These are phyloP conservation scores for Amphicarpaea edgeworthii DNA, from an alignment of 306 rosid genomes.

Conservation along the genomic window DNA sequence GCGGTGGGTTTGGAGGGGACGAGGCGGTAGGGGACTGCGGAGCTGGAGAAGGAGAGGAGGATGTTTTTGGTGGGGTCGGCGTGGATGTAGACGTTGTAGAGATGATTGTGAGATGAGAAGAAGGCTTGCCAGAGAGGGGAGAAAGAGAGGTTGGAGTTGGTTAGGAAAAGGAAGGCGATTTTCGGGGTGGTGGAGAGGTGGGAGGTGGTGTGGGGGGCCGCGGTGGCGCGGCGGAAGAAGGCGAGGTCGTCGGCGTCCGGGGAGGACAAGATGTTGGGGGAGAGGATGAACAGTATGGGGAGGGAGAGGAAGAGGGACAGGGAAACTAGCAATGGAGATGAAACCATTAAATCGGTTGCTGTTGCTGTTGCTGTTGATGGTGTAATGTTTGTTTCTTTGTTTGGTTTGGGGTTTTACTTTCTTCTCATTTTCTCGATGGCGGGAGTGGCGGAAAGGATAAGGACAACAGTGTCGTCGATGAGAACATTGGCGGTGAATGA, in stretches of 20 bases:
- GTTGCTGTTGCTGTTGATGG: too few species aligned
- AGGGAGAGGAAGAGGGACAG: slow-evolving; percentile 55
- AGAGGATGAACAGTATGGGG: slow-evolving; percentile 50
- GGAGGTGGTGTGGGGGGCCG: slow-evolving; percentile 37
- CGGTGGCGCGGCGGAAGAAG: slow-evolving; percentile 54
- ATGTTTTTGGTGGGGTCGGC: slow-evolving; percentile 58
- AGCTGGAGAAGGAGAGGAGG: too few species aligned
- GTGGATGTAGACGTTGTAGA: slow-evolving; percentile 75
- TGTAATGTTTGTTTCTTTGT: too few species aligned
- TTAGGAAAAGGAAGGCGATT: slow-evolving; percentile 78
- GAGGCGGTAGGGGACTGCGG: too few species aligned
- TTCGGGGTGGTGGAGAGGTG: slow-evolving; percentile 55
- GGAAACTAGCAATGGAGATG: slow-evolving; percentile 54
- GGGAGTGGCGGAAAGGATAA: too few species aligned
- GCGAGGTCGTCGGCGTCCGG: slow-evolving; percentile 49
- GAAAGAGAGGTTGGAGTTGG: slow-evolving; percentile 67
- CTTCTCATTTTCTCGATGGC: too few species aligned
- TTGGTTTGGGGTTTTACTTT: too few species aligned
- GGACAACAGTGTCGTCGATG: too few species aligned
- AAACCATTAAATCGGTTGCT: too few species aligned
- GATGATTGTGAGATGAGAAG: slow-evolving; percentile 48
- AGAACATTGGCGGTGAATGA: too few species aligned
- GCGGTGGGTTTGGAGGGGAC: slow-evolving; percentile 54
- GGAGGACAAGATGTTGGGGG: slow-evolving; percentile 51
- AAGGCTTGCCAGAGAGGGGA: slow-evolving; percentile 68